phyloP scores from a whole-genome alignment of 495 filamentous ascomycete species.

The Lineolata rhizophorae region DNA sequence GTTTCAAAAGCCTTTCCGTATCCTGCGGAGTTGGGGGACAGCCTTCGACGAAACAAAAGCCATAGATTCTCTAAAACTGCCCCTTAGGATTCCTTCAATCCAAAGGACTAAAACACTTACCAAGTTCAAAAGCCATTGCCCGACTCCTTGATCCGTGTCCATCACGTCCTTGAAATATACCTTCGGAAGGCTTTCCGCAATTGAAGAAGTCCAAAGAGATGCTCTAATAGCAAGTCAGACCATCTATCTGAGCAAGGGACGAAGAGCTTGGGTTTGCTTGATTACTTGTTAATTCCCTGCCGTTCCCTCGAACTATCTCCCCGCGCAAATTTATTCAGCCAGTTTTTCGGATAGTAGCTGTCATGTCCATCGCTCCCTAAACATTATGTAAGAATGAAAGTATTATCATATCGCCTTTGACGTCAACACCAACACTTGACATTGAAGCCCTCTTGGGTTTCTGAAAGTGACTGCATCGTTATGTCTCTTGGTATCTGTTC shows the following conservation, averaged over 20 bases:
- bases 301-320: not conserved
- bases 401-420: conserved; percentile 9
- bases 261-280: too few relatives aligned
- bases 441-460: conserved; percentile 3
- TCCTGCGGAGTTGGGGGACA: conserved; percentile 43
- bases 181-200: conserved; percentile 23
- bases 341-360: conserved; percentile 29
- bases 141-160: conserved; percentile 27
- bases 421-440: conserved; percentile 9
- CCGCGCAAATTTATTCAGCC: conserved; percentile 17
- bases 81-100: conserved; percentile 4
- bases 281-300: conserved; percentile 1
- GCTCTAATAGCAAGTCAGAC: conserved; percentile 3
- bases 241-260: not conserved
- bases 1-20: conserved; percentile 48
- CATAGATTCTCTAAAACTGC: conserved; percentile 25
- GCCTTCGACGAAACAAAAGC: conserved; percentile 48
- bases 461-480: conserved; percentile 6
- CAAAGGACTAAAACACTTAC: conserved; percentile 22
- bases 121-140: conserved; percentile 34
- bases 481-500: conserved; percentile 2
- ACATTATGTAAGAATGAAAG: too few relatives aligned
- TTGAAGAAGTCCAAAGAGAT: conserved; percentile 19
- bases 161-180: conserved; percentile 39
- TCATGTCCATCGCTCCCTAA: conserved; percentile 35